Percentiles rank a stretch among this genome's conserved stretches.
Conservation (phyloP, 495 filamentous ascomycete species). For the Penicillium pancosmium region DNA sequence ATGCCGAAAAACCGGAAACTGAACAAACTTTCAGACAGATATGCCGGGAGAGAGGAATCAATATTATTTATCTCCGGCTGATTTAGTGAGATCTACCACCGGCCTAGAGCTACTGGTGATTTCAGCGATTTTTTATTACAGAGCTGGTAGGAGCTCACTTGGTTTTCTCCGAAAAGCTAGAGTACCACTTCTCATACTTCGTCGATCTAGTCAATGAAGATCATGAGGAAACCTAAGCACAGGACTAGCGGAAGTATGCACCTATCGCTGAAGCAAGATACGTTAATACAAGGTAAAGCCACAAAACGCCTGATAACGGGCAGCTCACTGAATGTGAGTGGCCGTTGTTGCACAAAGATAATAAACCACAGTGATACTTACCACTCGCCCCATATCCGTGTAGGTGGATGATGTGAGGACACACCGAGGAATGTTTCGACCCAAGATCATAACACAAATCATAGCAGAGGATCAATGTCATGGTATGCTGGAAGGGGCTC, state of each 20-base stretch:
- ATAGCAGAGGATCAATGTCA: not conserved
- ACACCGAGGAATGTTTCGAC: slow-evolving; percentile 15
- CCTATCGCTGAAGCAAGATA: not conserved
- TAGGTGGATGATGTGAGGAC: not conserved
- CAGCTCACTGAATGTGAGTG: not conserved
- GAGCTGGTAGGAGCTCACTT: not conserved
- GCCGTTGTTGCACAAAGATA: not conserved
- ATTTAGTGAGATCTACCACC: too few species aligned
- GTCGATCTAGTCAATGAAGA: not conserved
- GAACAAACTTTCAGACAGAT: not conserved
- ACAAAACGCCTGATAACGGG: not conserved
- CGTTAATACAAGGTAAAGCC: not conserved
- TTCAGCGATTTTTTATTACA: not conserved
- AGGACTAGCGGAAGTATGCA: not conserved
- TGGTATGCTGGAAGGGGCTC: slow-evolving; percentile 14
- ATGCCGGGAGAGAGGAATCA: not conserved
- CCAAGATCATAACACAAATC: slow-evolving; percentile 4
- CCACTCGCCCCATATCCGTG: not conserved
- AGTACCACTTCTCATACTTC: not conserved
- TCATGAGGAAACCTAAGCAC: not conserved
- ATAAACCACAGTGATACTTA: not conserved
- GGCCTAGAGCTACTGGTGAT: too few species aligned
- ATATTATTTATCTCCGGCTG: not conserved
- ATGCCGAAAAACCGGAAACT: not conserved
- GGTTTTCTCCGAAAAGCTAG: not conserved